phyloP scores from a whole-genome alignment of 2,329 filamentous ascomycete genomes.

The Pseudogymnoascus sp. region DNA sequence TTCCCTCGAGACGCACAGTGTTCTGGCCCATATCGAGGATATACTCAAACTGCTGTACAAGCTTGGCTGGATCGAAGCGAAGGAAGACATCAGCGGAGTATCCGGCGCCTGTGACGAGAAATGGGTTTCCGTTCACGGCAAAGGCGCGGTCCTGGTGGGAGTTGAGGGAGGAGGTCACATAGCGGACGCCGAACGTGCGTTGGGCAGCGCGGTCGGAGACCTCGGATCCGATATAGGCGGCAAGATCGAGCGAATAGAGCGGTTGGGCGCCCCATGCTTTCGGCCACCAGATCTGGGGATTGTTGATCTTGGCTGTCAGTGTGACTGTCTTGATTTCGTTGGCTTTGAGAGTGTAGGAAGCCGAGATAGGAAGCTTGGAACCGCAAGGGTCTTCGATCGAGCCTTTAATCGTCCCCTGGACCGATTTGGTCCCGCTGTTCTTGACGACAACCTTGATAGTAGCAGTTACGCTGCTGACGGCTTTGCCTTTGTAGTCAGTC shows the following conservation, averaged over 20 bases:
- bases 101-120: constrained; percentile 55
- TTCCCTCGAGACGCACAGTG: constrained; percentile 58
- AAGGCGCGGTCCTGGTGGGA: constrained; percentile 49
- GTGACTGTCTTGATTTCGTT: constrained; percentile 35
- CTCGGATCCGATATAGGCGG: background rate
- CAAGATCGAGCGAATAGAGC: constrained; percentile 34
- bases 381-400: constrained; percentile 21
- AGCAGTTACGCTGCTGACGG: background rate
- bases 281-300: constrained; percentile 56
- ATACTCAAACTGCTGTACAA: constrained; percentile 45
- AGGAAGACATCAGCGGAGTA: constrained; percentile 58
- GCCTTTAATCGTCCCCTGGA: constrained; percentile 23
- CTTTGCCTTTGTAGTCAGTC: constrained; percentile 11
- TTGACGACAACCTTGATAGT: constrained; percentile 11
- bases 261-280: constrained; percentile 52
- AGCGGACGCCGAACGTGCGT: constrained; percentile 46
- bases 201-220: constrained; percentile 28
- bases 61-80: constrained; percentile 45
- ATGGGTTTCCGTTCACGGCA: constrained; percentile 49
- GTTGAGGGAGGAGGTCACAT: constrained; percentile 48
- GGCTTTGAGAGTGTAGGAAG: constrained; percentile 35
- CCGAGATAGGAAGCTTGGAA: constrained; percentile 24
- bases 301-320: constrained; percentile 34
- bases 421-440: constrained; percentile 20
- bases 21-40: constrained; percentile 57